Evolutionary conservation across 1,284 basidiomycete species (phyloP).

Genomic region (Leccinum subfulvum): DNA sequence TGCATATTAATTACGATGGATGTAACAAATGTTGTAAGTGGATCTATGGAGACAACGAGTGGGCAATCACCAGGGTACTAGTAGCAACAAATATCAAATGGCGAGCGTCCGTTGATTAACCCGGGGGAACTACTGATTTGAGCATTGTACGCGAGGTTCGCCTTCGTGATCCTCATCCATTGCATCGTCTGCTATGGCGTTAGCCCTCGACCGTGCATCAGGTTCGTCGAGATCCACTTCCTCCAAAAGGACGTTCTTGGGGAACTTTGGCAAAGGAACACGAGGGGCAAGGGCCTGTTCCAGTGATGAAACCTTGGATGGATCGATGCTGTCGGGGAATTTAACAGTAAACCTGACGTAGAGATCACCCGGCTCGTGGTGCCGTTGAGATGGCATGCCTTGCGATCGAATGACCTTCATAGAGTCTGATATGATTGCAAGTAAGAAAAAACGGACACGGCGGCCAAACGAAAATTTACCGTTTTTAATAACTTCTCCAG

Average conservation of each 20-base stretch:
- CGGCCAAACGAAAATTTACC: conserved; percentile 51
- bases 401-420: conserved; percentile 91
- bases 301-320: conserved; percentile 68
- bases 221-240: conserved; percentile 86
- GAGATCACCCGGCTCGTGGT: conserved; percentile 95
- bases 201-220: conserved; percentile 72
- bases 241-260: conserved; percentile 72
- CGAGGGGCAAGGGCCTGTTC: conserved; percentile 89
- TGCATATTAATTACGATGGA: conserved; percentile 32
- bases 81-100: conserved; percentile 18
- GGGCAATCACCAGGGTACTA: conserved; percentile 23
- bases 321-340: conserved; percentile 86
- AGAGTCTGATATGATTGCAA: conserved; percentile 52
- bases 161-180: conserved; percentile 86
- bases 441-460: conserved; percentile 1
- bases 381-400: conserved; percentile 98
- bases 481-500: conserved; percentile 93
- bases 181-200: conserved; percentile 53
- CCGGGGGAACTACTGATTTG: conserved; percentile 61
- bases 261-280: conserved; percentile 65
- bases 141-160: conserved; percentile 80
- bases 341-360: conserved; percentile 85
- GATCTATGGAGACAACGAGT: conserved; percentile 28
- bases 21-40: conserved; percentile 29
- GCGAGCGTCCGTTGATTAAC: conserved; percentile 16